Evolutionary conservation across 2,329 filamentous ascomycete species (phyloP).

Genomic region (Sporothrix euskadiensis): DNA sequence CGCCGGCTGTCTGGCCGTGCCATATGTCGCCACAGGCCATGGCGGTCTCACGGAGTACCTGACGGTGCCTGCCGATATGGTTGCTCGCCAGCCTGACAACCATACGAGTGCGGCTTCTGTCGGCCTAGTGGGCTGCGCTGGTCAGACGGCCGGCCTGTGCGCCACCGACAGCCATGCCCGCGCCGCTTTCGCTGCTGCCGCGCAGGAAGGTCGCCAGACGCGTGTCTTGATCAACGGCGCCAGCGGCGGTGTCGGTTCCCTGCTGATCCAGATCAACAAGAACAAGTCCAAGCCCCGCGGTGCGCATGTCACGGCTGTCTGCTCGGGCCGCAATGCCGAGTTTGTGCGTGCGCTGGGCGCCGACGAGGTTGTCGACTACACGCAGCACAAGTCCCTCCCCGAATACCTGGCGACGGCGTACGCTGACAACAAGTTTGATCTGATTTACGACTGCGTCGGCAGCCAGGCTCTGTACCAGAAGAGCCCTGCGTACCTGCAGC

Average conservation of each 20-base stretch:
- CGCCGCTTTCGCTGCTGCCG: slow-evolving; percentile 35
- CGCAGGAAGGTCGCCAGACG: slow-evolving; percentile 33
- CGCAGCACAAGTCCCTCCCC: slow-evolving; percentile 41
- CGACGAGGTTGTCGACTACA: slow-evolving; percentile 50
- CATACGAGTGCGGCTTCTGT: slow-evolving; percentile 30
- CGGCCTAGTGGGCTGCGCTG: slow-evolving; percentile 40
- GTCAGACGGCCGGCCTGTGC: slow-evolving; percentile 40
- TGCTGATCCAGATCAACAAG: slow-evolving; percentile 48
- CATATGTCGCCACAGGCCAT: slow-evolving; percentile 36
- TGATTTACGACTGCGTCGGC: slow-evolving; percentile 54
- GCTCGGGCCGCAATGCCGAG: slow-evolving; percentile 49
- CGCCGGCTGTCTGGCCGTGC: slow-evolving; percentile 38
- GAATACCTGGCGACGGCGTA: slow-evolving; percentile 40
- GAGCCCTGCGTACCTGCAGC: slow-evolving; percentile 44
- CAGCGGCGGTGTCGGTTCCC: slow-evolving; percentile 52
- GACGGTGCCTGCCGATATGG: slow-evolving; percentile 38
- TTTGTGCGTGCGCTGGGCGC: slow-evolving; percentile 51
- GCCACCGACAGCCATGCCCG: slow-evolving; percentile 34
- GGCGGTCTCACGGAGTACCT: slow-evolving; percentile 43
- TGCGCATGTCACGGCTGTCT: slow-evolving; percentile 50
- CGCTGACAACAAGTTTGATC: slow-evolving; percentile 42
- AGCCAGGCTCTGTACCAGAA: slow-evolving; percentile 48
- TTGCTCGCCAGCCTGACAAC: slow-evolving; percentile 36
- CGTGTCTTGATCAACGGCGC: slow-evolving; percentile 53
- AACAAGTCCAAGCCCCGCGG: slow-evolving; percentile 36